Conservation (phyloP, 495 filamentous ascomycete species). For the Penicillium egyptiacum region DNA sequence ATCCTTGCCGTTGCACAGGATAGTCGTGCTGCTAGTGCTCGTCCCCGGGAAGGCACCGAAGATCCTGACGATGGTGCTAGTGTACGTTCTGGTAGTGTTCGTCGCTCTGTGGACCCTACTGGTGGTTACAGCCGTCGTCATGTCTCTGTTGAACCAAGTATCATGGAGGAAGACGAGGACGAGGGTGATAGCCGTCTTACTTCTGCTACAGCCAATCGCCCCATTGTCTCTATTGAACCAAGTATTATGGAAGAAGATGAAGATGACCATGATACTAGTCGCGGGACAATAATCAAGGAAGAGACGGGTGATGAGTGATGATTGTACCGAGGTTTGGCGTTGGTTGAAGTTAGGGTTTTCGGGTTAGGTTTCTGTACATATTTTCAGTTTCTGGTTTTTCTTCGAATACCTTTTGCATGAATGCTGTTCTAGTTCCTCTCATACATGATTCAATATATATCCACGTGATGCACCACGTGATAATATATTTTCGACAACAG, state of each 20-base stretch:
- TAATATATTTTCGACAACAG: slow-evolving; percentile 2
- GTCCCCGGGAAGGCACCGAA: slow-evolving; percentile 40
- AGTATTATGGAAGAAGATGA: slow-evolving; percentile 50
- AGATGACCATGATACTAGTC: slow-evolving; percentile 56
- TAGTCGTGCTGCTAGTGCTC: slow-evolving; percentile 33
- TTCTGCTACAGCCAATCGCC: slow-evolving; percentile 20
- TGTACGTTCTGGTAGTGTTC: slow-evolving; percentile 41
- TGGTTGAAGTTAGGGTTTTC: slow-evolving; percentile 14
- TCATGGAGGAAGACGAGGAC: slow-evolving; percentile 52
- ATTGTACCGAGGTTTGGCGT: slow-evolving; percentile 26
- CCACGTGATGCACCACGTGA: slow-evolving; percentile 14
- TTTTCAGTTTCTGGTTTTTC: slow-evolving; percentile 3
- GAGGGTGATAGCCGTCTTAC: slow-evolving; percentile 27
- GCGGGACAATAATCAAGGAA: slow-evolving; percentile 48
- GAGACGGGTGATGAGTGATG: slow-evolving; percentile 45
- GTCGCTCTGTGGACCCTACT: slow-evolving; percentile 42
- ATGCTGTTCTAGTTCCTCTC: background rate
- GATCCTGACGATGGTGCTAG: slow-evolving; percentile 37
- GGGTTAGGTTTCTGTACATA: slow-evolving; percentile 13
- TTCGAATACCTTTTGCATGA: slow-evolving; percentile 3
- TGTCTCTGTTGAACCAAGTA: slow-evolving; percentile 46
- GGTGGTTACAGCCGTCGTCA: slow-evolving; percentile 26
- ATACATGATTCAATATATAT: background rate
- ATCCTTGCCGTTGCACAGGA: slow-evolving; percentile 44
- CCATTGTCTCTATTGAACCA: slow-evolving; percentile 29